Evolutionary conservation across 805 yeast species (phyloP).

Genomic region (Nakazawaea ishiwadae): DNA sequence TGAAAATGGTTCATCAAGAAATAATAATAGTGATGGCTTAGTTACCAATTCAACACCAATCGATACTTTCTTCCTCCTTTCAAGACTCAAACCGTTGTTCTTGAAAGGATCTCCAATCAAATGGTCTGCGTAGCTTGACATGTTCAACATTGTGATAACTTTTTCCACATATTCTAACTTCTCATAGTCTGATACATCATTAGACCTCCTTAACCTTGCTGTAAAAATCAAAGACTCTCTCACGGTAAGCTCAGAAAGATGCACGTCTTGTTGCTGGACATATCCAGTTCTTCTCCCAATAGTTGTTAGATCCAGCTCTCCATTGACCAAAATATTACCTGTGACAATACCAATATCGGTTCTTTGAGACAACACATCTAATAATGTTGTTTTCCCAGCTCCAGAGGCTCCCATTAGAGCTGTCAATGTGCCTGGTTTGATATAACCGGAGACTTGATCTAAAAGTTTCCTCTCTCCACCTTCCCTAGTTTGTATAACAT

Average conservation of each 20-base stretch:
- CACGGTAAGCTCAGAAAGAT: slow-evolving; percentile 45
- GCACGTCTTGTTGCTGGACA: slow-evolving; percentile 59
- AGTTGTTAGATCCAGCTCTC: slow-evolving; percentile 40
- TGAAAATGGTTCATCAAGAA: slow-evolving; percentile 60
- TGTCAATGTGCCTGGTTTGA: slow-evolving; percentile 76
- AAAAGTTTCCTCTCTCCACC: slow-evolving; percentile 54
- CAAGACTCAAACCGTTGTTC: slow-evolving; percentile 51
- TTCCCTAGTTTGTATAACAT: slow-evolving; percentile 58
- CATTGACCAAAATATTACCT: slow-evolving; percentile 56
- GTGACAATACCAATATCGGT: slow-evolving; percentile 52
- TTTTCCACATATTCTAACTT: slow-evolving; percentile 49
- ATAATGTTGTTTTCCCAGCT: slow-evolving; percentile 56
- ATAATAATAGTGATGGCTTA: slow-evolving; percentile 46
- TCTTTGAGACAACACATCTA: slow-evolving; percentile 50
- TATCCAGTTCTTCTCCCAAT: slow-evolving; percentile 54
- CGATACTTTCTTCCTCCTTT: slow-evolving; percentile 49
- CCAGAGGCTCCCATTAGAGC: slow-evolving; percentile 70
- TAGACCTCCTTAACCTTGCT: slow-evolving; percentile 43
- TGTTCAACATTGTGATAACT: slow-evolving; percentile 44
- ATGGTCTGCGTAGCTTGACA: slow-evolving; percentile 54
- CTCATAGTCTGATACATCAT: slow-evolving; percentile 33
- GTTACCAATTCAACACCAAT: slow-evolving; percentile 56
- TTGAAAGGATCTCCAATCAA: slow-evolving; percentile 34
- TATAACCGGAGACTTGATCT: slow-evolving; percentile 74
- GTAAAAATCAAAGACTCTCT: slow-evolving; percentile 50